A percentile compares a stretch with the other conserved stretches of the same genome.
Conservation (phyloP, 441 rosid genomes). For the Pelargonium australe region DNA sequence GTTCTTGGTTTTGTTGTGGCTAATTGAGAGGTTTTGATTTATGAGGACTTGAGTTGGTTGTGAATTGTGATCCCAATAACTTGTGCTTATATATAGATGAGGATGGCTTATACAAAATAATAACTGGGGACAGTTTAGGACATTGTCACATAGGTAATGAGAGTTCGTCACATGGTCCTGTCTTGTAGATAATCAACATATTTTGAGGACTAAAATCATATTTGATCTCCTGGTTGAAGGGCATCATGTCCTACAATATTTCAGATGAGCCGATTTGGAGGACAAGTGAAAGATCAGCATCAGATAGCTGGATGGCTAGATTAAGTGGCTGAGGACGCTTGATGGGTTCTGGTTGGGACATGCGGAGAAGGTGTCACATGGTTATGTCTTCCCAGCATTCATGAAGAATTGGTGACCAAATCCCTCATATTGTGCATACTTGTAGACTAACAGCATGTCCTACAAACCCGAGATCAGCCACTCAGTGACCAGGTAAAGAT, state of each 20-base stretch:
- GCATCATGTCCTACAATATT: slow-evolving; percentile 8
- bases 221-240: slow-evolving; percentile 9
- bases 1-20: neutral
- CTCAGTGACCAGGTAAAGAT: neutral
- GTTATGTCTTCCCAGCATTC: neutral
- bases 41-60: slow-evolving; percentile 4
- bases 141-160: slow-evolving; percentile 1
- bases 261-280: neutral
- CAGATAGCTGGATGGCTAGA: neutral
- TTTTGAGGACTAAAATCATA: neutral
- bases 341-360: neutral
- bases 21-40: neutral
- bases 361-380: neutral
- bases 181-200: slow-evolving; percentile 12
- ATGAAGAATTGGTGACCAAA: neutral
- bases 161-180: slow-evolving; percentile 23
- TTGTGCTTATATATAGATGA: neutral
- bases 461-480: neutral
- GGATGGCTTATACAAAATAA: neutral
- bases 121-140: neutral
- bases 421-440: neutral
- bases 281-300: neutral
- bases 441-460: neutral
- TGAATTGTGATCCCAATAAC: neutral
- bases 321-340: neutral